Base-by-base conservation (phyloP, 306 rosid genomes). In the Leucaena leucocephala region DNA sequence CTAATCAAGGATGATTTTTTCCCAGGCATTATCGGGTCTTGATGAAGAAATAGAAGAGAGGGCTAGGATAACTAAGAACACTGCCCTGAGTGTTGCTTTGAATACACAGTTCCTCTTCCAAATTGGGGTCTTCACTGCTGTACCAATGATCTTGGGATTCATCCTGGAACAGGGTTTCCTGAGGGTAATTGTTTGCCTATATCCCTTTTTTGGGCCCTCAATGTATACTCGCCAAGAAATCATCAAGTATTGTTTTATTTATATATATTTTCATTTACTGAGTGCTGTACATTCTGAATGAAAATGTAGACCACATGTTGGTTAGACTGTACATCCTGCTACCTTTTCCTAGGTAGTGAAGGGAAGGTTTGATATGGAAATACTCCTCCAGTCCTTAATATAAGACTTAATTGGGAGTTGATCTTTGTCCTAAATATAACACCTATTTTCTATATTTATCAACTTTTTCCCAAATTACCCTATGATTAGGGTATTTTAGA, bases 1-100 rank as follows among this genome's bases (percentile, higher is more conserved):
- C 15, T 62, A 54, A 36, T 33, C 38, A 72, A 72, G 49, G 40
- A 12, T 77, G 45, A 45, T 58, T 50, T 44, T 83, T 66, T 79
- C 83, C 27, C 83, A 94, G 98, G 97, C 98, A 46, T 79, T 94
- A 67, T 94, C 95, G 85, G 98, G 98, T 79, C 97, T 94, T 85
- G 97, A 96, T 38, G 97, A 90, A 86, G 14, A 54, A 40, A 79
- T 92, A 75, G 89, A 78, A 72, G 84, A 76, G n/a, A 62, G 83
- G 86, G 97, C 97, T 58, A 17, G 16, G 17, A 71, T 94, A 76
- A 75, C 82, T 21, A 76, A 83, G 82, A 94, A 89, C 65, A 80
- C 90, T 38, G 95, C 98, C 63, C 83, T 94, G 79, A 85, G 84
- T 80, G 89, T 91, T 72, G 93, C 97, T 68, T 76, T 94, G 67